Evolutionary conservation across 1,284 basidiomycete species (phyloP).

Genomic region (Heterobasidion annosum): DNA sequence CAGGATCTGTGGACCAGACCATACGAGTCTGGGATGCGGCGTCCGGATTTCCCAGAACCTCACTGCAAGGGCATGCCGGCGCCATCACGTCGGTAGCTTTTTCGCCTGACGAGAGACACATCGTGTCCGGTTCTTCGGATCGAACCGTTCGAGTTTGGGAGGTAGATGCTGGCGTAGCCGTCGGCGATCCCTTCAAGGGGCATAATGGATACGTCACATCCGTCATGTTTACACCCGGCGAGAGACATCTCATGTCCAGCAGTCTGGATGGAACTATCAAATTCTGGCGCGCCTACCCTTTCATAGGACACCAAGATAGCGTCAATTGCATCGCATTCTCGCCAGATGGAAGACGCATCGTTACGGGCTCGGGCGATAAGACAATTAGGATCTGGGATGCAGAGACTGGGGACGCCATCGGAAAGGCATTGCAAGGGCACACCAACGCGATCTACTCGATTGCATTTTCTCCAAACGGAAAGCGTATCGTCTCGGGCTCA

Average conservation of each 20-base stretch:
- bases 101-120: background rate
- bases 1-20: slow-evolving; percentile 4
- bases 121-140: background rate
- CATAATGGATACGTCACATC: slow-evolving; percentile 3
- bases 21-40: slow-evolving; percentile 6
- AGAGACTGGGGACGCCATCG: background rate
- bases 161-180: background rate
- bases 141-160: background rate
- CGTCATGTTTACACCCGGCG: too few species aligned
- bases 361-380: slow-evolving; percentile 12
- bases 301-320: slow-evolving; percentile 1
- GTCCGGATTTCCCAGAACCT: background rate
- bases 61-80: background rate
- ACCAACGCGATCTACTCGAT: background rate
- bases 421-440: background rate
- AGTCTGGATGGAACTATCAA: too few species aligned
- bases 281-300: too few species aligned
- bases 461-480: slow-evolving; percentile 1
- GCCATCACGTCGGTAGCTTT: background rate
- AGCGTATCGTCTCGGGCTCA: slow-evolving; percentile 1
- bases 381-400: slow-evolving; percentile 12
- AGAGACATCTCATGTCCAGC: too few species aligned
- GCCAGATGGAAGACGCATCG: slow-evolving; percentile 9
- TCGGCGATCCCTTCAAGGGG: slow-evolving; percentile 5
- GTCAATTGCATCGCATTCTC: slow-evolving; percentile 11